Percentiles rank a stretch among this genome's conserved stretches.
These are phyloP conservation scores for Mrakia blollopis DNA, from an alignment of 768 basidiomycete genomes.

Conservation along the genomic window DNA sequence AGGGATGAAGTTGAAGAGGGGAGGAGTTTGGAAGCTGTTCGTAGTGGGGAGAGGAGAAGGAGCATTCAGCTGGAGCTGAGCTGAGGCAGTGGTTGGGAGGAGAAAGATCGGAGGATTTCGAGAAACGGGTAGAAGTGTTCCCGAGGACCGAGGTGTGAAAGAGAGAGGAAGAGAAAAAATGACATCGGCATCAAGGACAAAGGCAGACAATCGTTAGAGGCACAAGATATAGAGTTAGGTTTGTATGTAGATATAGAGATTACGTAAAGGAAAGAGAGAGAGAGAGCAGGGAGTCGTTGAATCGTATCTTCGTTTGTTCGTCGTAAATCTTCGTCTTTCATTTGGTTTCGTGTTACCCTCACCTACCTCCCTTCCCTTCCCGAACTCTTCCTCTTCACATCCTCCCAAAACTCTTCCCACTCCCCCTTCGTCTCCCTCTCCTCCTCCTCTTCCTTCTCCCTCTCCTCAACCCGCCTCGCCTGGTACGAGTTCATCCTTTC, in stretches of 20 bases:
- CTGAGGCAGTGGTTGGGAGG: too few relatives aligned
- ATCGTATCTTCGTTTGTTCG: background rate
- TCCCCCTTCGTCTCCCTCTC: slow-evolving; percentile 14
- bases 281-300: too few relatives aligned
- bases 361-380: background rate
- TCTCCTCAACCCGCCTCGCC: background rate
- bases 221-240: background rate
- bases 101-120: too few relatives aligned
- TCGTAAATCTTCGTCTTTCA: background rate
- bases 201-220: too few relatives aligned
- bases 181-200: too few relatives aligned
- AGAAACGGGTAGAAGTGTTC: too few relatives aligned
- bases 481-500: slow-evolving; percentile 5
- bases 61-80: too few relatives aligned
- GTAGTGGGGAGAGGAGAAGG: too few relatives aligned
- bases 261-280: background rate
- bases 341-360: background rate
- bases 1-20: background rate
- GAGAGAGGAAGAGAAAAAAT: too few relatives aligned
- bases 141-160: too few relatives aligned
- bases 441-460: slow-evolving; percentile 6
- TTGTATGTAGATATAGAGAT: background rate
- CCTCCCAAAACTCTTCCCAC: slow-evolving; percentile 8
- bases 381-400: slow-evolving; percentile 2
- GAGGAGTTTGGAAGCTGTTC: too few relatives aligned